Percentiles rank a stretch among this genome's conserved stretches.
phyloP scores from a whole-genome alignment of 306 rosid species.

The Inga laurina region DNA sequence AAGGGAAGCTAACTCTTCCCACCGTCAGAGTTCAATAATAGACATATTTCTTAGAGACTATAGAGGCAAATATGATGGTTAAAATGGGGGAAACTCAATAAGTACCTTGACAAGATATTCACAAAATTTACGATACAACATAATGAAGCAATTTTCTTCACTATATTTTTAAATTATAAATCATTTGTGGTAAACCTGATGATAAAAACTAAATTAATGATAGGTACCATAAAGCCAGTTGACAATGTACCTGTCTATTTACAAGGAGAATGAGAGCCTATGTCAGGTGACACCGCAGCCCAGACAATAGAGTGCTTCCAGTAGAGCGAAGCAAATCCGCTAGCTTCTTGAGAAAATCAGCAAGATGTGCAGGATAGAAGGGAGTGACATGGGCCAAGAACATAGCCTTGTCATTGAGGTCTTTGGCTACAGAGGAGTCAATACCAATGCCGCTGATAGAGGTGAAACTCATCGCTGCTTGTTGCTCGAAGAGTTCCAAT shows the following conservation, averaged over 20 bases:
- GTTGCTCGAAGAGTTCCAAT: slow-evolving; percentile 67
- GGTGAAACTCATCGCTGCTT: slow-evolving; percentile 65
- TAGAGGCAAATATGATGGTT: background rate
- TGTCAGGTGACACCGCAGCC: slow-evolving; percentile 53
- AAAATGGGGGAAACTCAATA: background rate
- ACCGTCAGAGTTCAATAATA: background rate
- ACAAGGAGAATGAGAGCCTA: slow-evolving; percentile 70
- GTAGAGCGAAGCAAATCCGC: slow-evolving; percentile 61
- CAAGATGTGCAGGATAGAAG: slow-evolving; percentile 58
- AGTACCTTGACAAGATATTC: background rate
- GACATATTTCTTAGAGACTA: background rate
- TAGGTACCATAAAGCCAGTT: background rate
- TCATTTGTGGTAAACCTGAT: background rate
- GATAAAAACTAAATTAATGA: background rate
- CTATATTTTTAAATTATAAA: background rate
- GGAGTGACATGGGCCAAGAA: slow-evolving; percentile 76
- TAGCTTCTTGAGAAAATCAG: slow-evolving; percentile 61
- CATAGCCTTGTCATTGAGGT: slow-evolving; percentile 71
- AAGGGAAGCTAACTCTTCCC: background rate
- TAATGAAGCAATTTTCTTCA: background rate
- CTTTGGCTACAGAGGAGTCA: slow-evolving; percentile 72
- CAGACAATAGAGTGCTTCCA: slow-evolving; percentile 54
- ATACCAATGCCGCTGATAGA: slow-evolving; percentile 66
- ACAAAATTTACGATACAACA: background rate
- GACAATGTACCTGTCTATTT: slow-evolving; percentile 54